These are phyloP conservation scores for Omphalotus guepiniiformis DNA, from an alignment of 768 basidiomycete genomes.

Conservation along the genomic window DNA sequence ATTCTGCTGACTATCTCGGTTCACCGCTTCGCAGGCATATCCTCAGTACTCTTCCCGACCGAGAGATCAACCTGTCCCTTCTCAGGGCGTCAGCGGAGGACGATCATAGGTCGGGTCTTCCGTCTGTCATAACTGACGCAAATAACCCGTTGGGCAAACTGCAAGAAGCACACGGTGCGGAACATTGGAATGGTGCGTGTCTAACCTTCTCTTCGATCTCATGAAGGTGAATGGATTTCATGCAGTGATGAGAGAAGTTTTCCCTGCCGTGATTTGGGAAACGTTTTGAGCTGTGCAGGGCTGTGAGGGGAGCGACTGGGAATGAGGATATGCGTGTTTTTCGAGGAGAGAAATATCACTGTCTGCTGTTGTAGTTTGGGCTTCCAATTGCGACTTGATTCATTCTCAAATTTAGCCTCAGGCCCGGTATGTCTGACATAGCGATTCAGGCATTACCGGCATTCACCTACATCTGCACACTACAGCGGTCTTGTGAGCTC, in stretches of 20 bases:
- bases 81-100: conserved; percentile 31
- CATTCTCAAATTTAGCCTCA: too few species aligned
- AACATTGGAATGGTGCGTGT: conserved; percentile 73
- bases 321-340: too few species aligned
- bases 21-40: conserved; percentile 63
- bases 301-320: too few species aligned
- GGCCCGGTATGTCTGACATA: too few species aligned
- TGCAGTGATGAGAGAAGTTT: conserved; percentile 73
- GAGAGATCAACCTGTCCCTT: conserved; percentile 49
- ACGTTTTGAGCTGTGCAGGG: conserved; percentile 56
- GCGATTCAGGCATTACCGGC: too few species aligned
- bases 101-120: conserved; percentile 45
- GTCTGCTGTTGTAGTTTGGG: too few species aligned
- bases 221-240: conserved; percentile 8
- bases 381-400: too few species aligned
- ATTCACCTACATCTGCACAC: too few species aligned
- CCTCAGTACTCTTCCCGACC: conserved; percentile 43
- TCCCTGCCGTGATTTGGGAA: conserved; percentile 74
- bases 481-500: too few species aligned
- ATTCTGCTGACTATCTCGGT: conserved; percentile 57
- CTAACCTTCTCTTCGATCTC: background rate
- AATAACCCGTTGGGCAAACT: conserved; percentile 60
- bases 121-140: conserved; percentile 63
- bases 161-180: conserved; percentile 59
- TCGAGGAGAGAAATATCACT: too few species aligned